phyloP scores from a whole-genome alignment of 2,329 filamentous ascomycete species.

The Periconia sp. region DNA sequence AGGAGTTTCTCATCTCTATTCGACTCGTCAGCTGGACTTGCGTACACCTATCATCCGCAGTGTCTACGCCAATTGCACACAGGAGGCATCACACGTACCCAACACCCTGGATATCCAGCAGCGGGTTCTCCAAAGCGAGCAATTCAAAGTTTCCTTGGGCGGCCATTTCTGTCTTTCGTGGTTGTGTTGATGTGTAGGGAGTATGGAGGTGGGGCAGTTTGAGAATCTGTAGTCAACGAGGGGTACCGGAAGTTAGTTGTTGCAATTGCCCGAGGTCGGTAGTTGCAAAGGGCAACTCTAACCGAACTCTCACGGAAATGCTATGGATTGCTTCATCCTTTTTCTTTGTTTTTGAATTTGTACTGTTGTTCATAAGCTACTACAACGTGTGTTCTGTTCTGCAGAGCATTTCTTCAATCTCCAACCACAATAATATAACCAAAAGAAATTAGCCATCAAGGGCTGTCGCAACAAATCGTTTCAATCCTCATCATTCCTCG shows the following conservation, averaged over 20 bases:
- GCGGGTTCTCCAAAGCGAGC: slow-evolving; percentile 93
- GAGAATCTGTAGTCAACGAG: slow-evolving; percentile 2
- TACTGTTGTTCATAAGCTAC: slow-evolving; percentile 1
- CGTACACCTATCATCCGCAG: slow-evolving; percentile 2
- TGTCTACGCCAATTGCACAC: neutral
- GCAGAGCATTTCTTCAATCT: neutral
- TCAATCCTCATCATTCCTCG: neutral
- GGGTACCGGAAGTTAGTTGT: neutral
- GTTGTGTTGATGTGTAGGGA: neutral
- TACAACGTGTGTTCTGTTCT: neutral
- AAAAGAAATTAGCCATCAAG: neutral
- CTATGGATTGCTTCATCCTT: too few species aligned
- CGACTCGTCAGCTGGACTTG: slow-evolving; percentile 13
- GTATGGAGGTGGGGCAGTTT: slow-evolving; percentile 2
- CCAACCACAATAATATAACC: neutral
- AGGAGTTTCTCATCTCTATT: slow-evolving; percentile 79
- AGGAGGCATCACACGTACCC: slow-evolving; percentile 52
- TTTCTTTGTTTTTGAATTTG: neutral
- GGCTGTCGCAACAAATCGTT: neutral
- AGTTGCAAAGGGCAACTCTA: too few species aligned
- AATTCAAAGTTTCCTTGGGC: slow-evolving; percentile 79
- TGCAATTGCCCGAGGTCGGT: neutral
- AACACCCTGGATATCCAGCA: slow-evolving; percentile 92
- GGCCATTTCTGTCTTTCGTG: slow-evolving; percentile 61
- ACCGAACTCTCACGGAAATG: too few species aligned